Base-by-base conservation (phyloP, 2,329 filamentous ascomycete genomes). In the Cucurbitaria berberidis region DNA sequence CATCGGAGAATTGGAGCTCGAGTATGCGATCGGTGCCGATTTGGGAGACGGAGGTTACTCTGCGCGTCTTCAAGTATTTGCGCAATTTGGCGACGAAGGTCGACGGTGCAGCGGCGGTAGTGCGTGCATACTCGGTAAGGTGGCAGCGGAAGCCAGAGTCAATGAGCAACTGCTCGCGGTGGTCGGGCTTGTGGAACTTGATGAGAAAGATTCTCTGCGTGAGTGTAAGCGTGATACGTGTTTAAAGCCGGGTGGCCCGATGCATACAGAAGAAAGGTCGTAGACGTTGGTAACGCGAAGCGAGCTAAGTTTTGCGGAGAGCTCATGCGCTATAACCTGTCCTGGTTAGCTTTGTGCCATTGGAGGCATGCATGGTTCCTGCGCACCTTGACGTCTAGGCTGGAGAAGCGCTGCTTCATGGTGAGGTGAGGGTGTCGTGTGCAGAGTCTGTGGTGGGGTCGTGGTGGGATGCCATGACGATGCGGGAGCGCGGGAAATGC, bases 141-240 rank as follows among this genome's bases (percentile, higher is more conserved):
- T 99, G 95, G 75, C 91, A 96, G 71, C 95, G 91, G 76, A 99
- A 99, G 26, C 95, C 95, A 1, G 91, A 95, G 74, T 99, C 95
- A 66, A 99, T 86, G 45, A 99, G 82, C 24, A 99, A 82, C 74
- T 98, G 93, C 72, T 95, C 89, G 76, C 93, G 92, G 63, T 88
- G 84, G 69, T 93, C 88, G 38, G 93, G 91, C 74, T 95, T 96
- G 49, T 92, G 87, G 72, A 99, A 95, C 73, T 97, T 98, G 76
- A 99, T 84, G 22, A 98, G 87, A 70, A 98, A 91, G 70, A 98
- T 97, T 72, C 93, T 92, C 79, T 84, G 51, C 36, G 24, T 22
- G n/a, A 38, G 26, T 36, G 57, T 66, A 15, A 64, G 55, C 9
- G 24, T 22, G 4, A 24, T 6, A 18, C 5, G n/a, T 5, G 11